Evolutionary conservation across 208 protist genomes (phyloP), one percentile per base, ranked within the genome.

Genomic region (Crithidia thermophila): DNA sequence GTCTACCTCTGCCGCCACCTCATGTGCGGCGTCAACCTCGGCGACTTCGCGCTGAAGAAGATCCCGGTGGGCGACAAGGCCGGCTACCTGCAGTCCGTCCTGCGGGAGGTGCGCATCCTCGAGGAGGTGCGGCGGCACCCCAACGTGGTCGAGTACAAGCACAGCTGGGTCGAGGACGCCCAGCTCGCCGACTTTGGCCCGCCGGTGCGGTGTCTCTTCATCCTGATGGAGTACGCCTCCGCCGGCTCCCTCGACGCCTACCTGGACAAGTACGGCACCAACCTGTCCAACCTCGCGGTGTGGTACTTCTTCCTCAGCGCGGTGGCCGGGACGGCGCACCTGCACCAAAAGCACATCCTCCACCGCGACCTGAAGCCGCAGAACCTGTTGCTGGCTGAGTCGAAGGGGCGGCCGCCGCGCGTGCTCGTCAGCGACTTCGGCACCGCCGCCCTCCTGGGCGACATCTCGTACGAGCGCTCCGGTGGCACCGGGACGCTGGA

Each of bases 291-390:
- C 23, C 78, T 90, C 30, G 86, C 88, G 6, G 91, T 96, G 45
- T 96, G 91, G 91, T 96, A 94, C 65, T 93, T 96, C 64, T 94
- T 94, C 68, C 72, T 96, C 5, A 88, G 82, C 65, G 85, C 91
- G 14, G 66, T 96, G 25, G 82, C 85, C 3, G 91, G 91, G 23
- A 92, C 78, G 18, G 79, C 82, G 0, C 85, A 94, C 56, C 72
- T 96, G 51, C 91, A 96, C 70, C 69, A 74, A 18, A 93, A 93
- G 62, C 81, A 84, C 67, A 92, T 96, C 60, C 70, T 96, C 11
- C 91, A 96, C 75, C 88, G 91, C 45, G 91, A 96, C 63, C 55
- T 96, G 25, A 96, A 96, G 71, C 91, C 91, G 57, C 88, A 96
- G 62, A 96, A 96, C 37, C 52, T 96, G 42, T 70, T 96, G 16